Evolutionary conservation across 2,329 filamentous ascomycete genomes (phyloP).

Genomic region (Nothomitra cinnamomea): DNA sequence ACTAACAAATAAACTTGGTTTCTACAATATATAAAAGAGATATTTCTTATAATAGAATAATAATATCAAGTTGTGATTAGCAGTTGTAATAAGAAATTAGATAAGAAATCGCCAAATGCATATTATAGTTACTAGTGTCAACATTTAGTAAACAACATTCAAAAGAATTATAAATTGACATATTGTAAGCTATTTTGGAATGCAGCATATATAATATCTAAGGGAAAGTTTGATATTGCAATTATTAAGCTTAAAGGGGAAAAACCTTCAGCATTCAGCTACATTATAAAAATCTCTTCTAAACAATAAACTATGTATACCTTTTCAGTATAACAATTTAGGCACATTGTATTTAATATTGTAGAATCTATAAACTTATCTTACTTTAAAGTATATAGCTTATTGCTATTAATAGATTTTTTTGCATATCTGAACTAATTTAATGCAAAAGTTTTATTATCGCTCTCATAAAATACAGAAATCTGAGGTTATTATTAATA

Average conservation of each 20-base stretch:
- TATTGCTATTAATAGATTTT: neutral
- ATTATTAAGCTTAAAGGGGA: neutral
- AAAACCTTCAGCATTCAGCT: neutral
- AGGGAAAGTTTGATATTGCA: neutral
- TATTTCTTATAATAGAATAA: neutral
- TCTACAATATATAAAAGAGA: neutral
- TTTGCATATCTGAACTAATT: neutral
- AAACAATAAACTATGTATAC: neutral
- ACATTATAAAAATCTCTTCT: neutral
- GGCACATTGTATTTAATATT: neutral
- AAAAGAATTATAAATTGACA: neutral
- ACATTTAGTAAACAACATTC: neutral
- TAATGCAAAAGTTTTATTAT: neutral
- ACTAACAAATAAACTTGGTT: neutral
- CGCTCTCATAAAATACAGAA: neutral
- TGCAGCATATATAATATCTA: neutral
- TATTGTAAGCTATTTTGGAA: neutral
- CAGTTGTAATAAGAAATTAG: neutral
- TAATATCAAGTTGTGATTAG: neutral
- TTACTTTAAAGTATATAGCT: neutral
- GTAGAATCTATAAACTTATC: neutral
- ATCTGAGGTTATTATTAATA: no score
- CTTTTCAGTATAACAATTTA: neutral
- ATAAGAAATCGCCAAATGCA: neutral
- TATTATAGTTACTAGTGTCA: no score